Base-by-base conservation (phyloP, 345 rosid genomes). In the Pelargonium nanum region DNA sequence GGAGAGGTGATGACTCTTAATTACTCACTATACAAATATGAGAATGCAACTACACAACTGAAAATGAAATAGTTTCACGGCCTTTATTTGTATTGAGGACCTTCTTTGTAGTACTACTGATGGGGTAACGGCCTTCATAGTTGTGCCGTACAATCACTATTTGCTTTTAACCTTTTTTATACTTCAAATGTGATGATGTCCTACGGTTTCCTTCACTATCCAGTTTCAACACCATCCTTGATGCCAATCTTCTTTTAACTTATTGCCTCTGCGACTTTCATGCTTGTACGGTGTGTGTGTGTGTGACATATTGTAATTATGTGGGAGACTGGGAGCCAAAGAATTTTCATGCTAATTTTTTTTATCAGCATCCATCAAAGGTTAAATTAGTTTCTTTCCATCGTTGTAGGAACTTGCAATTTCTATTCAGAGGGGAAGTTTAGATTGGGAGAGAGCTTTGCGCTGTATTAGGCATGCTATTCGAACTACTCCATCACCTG, bases 401-500 rank as follows among this genome's bases (percentile, higher is more conserved):
- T 28, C 65, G 40, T 34, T 72, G 54, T 72, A 94, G 99, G 99
- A 93, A 71, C 86, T 89, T 73, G 96, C 99, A 26, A 82, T 54
- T 71, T 85, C 86, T 62, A 86, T 93, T 74, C 95, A 84, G 70
- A 79, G 80, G 75, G 96, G 96, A 78, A 87, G 99, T 80, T 77
- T 93, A 70, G 99, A 93, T 60, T 93, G 99, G 99, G 97, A 93
- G 75, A 90, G 99, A 83, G 97, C 97, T 60, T 78, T 90, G 74
- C 90, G 96, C 34, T 90, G 99, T 76, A 75, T 93, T 74, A 85
- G 95, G 64, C 97, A 93, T 72, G 97, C 95, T 66, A 82, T 93
- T 75, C 86, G 92, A 56, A 75, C 96, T 67, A 84, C 99, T 61
- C 99, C 99, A n/a, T 93, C 97, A 2, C 97, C 99, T 57, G 99